Conservation (phyloP, 768 basidiomycete species). For the Lepiota subincarnata region DNA sequence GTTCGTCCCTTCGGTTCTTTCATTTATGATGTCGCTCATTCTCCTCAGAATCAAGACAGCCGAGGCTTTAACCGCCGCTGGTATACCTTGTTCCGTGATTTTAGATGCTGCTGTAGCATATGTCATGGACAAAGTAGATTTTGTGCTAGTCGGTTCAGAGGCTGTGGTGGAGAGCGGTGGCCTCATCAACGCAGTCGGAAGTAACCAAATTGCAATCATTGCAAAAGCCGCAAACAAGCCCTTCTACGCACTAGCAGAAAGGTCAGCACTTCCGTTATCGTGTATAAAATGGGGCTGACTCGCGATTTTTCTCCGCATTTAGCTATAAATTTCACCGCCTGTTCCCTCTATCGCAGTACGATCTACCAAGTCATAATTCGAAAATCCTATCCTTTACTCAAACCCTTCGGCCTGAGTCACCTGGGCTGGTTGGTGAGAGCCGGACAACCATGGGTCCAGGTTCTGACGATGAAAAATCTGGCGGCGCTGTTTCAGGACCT, state of each 20-base stretch:
- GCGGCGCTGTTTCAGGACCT: conserved; percentile 17
- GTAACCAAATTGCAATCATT: conserved; percentile 94
- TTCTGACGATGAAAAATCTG: neutral
- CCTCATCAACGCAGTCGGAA: conserved; percentile 87
- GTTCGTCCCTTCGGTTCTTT: conserved; percentile 41
- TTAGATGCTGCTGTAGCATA: conserved; percentile 97
- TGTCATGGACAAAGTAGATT: conserved; percentile 93
- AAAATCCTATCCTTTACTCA: conserved; percentile 69
- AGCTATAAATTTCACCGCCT: conserved; percentile 98
- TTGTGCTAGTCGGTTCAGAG: conserved; percentile 95
- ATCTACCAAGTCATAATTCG: conserved; percentile 79
- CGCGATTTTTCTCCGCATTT: conserved; percentile 21
- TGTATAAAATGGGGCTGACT: conserved; percentile 18
- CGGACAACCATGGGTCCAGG: conserved; percentile 12
- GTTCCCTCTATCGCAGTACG: conserved; percentile 89
- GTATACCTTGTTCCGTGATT: conserved; percentile 91
- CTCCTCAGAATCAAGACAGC: conserved; percentile 81
- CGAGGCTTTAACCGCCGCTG: conserved; percentile 78
- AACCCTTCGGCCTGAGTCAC: conserved; percentile 24
- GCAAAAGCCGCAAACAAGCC: conserved; percentile 94
- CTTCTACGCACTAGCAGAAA: conserved; percentile 93
- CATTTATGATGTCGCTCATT: conserved; percentile 14
- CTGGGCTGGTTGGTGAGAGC: neutral
- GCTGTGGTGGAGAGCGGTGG: conserved; percentile 98
- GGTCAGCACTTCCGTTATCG: conserved; percentile 38